Percentiles rank a stretch among this genome's conserved stretches.
Conservation (phyloP, 352 stramenopile genomes). For the Phytopythium ostracodes region DNA sequence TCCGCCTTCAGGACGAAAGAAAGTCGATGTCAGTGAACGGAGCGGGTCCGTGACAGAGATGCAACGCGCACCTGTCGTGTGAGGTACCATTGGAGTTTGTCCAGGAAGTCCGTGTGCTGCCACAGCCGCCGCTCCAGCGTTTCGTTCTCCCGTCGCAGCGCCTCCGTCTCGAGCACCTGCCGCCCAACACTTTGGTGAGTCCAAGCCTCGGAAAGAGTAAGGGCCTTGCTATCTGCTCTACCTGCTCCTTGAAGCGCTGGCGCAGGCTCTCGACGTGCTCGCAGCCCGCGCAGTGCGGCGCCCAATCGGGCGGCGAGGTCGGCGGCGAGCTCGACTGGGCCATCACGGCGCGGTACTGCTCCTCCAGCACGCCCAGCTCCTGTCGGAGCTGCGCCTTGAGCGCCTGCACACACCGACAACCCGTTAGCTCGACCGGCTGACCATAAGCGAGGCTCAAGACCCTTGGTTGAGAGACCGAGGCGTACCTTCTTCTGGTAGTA, state of each 20-base stretch:
- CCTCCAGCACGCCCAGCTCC: conserved; percentile 24
- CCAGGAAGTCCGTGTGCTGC: conserved; percentile 18
- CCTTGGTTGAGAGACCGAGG: not conserved
- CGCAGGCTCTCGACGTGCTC: conserved; percentile 6
- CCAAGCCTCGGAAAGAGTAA: not conserved
- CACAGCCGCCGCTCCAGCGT: conserved; percentile 23
- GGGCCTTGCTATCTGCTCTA: conserved; percentile 5
- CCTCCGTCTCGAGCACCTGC: conserved; percentile 21
- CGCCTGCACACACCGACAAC: conserved; percentile 5
- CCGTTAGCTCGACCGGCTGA: not conserved
- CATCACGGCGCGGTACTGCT: conserved; percentile 24
- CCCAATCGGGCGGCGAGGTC: not conserved
- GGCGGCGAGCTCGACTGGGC: conserved; percentile 5
- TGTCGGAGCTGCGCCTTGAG: conserved; percentile 19
- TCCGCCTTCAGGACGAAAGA: not conserved
- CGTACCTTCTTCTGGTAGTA: conserved; percentile 33
- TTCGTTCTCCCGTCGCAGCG: conserved; percentile 18
- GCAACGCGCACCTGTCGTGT: conserved; percentile 11
- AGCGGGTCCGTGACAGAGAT: not conserved
- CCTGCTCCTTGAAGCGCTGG: conserved; percentile 6
- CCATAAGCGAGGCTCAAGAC: too few relatives aligned
- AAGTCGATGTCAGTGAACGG: not conserved
- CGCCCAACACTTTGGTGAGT: conserved; percentile 13
- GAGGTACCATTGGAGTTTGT: conserved; percentile 18
- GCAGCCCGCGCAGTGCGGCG: conserved; percentile 8